Evolutionary conservation across 768 basidiomycete genomes (phyloP).

Genomic region (Agaricus subrufescens): DNA sequence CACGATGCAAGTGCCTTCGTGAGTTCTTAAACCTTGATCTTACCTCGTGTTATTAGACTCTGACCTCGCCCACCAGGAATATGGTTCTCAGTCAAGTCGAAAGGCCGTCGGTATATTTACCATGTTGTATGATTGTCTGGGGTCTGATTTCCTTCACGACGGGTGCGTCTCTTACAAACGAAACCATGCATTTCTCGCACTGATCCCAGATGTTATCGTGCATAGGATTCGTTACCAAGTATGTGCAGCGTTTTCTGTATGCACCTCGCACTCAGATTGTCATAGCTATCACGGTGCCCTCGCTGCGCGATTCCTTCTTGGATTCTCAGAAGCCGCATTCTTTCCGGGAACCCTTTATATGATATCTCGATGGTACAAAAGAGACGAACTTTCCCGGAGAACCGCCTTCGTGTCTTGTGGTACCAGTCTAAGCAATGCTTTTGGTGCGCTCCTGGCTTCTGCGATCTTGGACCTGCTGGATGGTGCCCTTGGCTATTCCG

Average conservation of each 20-base stretch:
- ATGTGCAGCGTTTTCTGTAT: neutral
- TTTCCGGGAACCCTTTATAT: conserved; percentile 66
- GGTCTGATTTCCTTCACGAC: conserved; percentile 45
- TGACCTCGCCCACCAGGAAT: conserved; percentile 38
- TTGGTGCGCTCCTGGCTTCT: conserved; percentile 74
- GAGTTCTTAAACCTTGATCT: conserved; percentile 4
- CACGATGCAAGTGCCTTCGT: conserved; percentile 72
- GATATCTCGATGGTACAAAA: conserved; percentile 70
- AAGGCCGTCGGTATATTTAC: conserved; percentile 59
- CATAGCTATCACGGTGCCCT: conserved; percentile 57
- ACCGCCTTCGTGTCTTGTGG: conserved; percentile 70
- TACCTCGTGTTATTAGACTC: neutral
- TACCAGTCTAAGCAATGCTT: conserved; percentile 74
- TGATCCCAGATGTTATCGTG: neutral
- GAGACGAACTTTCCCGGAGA: conserved; percentile 63
- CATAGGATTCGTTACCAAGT: conserved; percentile 39
- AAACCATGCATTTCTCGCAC: neutral
- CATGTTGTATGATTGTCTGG: conserved; percentile 60
- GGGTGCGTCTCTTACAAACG: conserved; percentile 25
- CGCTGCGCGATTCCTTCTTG: conserved; percentile 69
- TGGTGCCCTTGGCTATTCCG: conserved; percentile 58
- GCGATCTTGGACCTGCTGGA: conserved; percentile 71
- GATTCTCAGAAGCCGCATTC: conserved; percentile 66
- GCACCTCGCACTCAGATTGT: neutral
- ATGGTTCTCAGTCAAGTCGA: conserved; percentile 63